These are phyloP conservation scores for Solanum hybrid DNA, from an alignment of 305 asterid genomes.

Conservation along the genomic window DNA sequence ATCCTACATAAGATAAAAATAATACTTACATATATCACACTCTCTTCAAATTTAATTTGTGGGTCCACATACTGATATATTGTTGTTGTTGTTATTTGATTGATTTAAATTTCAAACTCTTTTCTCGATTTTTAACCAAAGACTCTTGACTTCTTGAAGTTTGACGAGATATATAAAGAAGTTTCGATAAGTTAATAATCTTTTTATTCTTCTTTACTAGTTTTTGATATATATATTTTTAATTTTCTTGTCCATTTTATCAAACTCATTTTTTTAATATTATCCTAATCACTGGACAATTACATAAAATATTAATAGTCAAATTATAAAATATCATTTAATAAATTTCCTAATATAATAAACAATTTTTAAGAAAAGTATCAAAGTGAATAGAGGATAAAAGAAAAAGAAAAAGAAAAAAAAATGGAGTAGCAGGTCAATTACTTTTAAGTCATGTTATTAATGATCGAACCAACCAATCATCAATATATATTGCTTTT, in stretches of 20 bases:
- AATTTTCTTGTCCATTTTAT: background rate
- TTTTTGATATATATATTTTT: background rate
- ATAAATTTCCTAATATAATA: background rate
- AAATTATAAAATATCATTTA: background rate
- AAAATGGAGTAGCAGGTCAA: background rate
- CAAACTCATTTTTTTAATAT: background rate
- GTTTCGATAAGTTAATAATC: background rate
- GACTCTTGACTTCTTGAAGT: background rate
- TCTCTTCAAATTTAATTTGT: background rate
- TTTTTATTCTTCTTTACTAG: background rate
- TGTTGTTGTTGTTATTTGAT: background rate
- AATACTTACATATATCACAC: background rate
- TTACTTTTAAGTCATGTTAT: background rate
- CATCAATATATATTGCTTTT: background rate
- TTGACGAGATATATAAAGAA: background rate
- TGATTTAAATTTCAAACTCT: background rate
- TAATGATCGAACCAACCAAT: background rate
- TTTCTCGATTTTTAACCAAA: background rate
- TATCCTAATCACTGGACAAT: background rate
- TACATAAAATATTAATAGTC: background rate
- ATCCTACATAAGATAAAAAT: background rate
- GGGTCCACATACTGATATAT: background rate
- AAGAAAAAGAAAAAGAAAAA: background rate
- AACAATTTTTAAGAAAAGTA: background rate
- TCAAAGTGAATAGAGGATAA: background rate